Percentiles rank a stretch among this genome's conserved stretches.
Conservation (phyloP, 331 rosid species). For the Telfairia occidentalis region DNA sequence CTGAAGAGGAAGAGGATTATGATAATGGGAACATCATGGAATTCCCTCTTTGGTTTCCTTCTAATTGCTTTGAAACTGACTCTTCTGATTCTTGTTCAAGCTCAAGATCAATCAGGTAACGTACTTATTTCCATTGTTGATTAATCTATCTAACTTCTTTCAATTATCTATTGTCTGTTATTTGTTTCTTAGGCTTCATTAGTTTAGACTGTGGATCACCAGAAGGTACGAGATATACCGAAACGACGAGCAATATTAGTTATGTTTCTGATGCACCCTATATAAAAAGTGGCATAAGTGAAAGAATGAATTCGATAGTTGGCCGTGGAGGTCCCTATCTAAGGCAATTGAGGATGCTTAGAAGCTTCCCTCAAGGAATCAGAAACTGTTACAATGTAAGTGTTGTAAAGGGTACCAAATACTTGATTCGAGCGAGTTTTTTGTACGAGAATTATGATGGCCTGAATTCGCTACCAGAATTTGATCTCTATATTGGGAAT, state of each 20-base stretch:
- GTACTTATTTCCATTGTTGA: not conserved
- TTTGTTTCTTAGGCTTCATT: constrained; percentile 3
- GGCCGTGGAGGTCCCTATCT: not conserved
- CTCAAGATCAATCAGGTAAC: constrained; percentile 9
- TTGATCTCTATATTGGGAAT: constrained; percentile 30
- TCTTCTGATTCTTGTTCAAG: not conserved
- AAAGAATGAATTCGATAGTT: not conserved
- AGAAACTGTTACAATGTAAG: constrained; percentile 35
- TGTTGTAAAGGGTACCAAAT: constrained; percentile 15
- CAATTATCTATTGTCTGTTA: not conserved
- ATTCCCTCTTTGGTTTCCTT: not conserved
- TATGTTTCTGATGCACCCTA: constrained; percentile 12
- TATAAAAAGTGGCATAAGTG: not conserved
- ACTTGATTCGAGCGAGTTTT: constrained; percentile 27
- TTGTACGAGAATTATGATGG: constrained; percentile 39
- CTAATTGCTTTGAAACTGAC: not conserved
- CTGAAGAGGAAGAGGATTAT: not conserved
- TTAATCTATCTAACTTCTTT: not conserved
- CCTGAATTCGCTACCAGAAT: constrained; percentile 7
- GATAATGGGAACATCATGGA: not conserved
- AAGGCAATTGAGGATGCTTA: constrained; percentile 11
- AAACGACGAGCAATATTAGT: not conserved
- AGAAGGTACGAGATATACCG: not conserved
- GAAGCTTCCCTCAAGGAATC: constrained; percentile 20
- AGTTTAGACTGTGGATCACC: constrained; percentile 16